phyloP scores from a whole-genome alignment of 2,329 filamentous ascomycete genomes.

The Epichloe sp. region DNA sequence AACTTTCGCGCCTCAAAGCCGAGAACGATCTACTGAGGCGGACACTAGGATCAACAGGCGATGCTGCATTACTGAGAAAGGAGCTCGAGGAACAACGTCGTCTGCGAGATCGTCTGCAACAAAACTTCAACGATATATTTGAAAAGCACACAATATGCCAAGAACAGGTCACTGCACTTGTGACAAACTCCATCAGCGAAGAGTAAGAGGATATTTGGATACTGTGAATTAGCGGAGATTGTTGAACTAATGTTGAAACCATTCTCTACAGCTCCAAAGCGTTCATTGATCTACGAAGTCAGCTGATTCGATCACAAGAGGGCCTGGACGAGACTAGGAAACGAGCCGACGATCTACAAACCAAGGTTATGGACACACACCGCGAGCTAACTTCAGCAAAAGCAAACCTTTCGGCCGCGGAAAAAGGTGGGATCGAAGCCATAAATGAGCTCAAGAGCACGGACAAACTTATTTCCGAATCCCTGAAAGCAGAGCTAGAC shows the following conservation, averaged over 20 bases:
- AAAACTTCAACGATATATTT: slow-evolving; percentile 41
- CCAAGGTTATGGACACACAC: slow-evolving; percentile 37
- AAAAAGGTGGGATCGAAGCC: slow-evolving; percentile 39
- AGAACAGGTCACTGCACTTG: slow-evolving; percentile 42
- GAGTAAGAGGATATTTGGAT: slow-evolving; percentile 35
- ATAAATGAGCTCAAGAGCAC: slow-evolving; percentile 46
- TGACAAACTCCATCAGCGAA: slow-evolving; percentile 37
- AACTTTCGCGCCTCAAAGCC: slow-evolving; percentile 45
- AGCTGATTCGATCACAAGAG: slow-evolving; percentile 29
- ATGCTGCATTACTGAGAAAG: slow-evolving; percentile 38
- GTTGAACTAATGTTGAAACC: slow-evolving; percentile 7
- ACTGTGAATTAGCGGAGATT: background rate
- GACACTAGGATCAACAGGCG: slow-evolving; percentile 38
- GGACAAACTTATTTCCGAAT: slow-evolving; percentile 44
- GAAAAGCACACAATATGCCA: slow-evolving; percentile 45
- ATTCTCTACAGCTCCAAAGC: slow-evolving; percentile 40
- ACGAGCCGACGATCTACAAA: slow-evolving; percentile 30
- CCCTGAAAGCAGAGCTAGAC: slow-evolving; percentile 45
- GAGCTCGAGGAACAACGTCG: slow-evolving; percentile 43
- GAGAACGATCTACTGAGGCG: slow-evolving; percentile 47
- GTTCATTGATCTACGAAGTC: slow-evolving; percentile 36
- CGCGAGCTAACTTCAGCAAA: slow-evolving; percentile 40
- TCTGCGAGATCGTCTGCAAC: slow-evolving; percentile 37
- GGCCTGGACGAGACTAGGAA: slow-evolving; percentile 35
- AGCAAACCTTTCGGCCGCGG: slow-evolving; percentile 40